phyloP scores from a whole-genome alignment of 768 basidiomycete species.

The Trametes cinnabarina region DNA sequence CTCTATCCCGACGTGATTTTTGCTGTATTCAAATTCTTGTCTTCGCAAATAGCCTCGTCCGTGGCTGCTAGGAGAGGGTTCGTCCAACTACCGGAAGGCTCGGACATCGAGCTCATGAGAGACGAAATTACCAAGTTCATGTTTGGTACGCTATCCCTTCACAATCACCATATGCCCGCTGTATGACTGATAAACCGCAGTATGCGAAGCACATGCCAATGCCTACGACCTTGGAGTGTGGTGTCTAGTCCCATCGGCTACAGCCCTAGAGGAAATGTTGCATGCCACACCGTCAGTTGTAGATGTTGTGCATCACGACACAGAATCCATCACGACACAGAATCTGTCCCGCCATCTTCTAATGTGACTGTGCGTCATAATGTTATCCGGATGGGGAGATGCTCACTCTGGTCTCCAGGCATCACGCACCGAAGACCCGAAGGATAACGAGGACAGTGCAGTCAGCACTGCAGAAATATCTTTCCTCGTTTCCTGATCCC shows the following conservation, averaged over 20 bases:
- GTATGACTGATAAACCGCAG: neutral
- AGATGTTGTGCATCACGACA: neutral
- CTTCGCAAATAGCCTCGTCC: neutral
- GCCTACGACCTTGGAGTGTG: neutral
- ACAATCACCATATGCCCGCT: neutral
- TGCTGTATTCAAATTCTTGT: too few species aligned
- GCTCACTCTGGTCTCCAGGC: too few species aligned
- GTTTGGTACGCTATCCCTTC: neutral
- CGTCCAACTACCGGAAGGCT: neutral
- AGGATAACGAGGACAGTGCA: too few species aligned
- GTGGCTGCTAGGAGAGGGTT: neutral
- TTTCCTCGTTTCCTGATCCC: too few species aligned
- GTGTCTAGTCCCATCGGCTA: neutral
- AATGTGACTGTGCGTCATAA: too few species aligned
- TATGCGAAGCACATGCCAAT: neutral
- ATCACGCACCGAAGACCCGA: too few species aligned
- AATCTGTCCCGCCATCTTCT: too few species aligned
- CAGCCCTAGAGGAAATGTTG: neutral
- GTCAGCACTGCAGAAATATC: too few species aligned
- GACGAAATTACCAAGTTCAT: neutral
- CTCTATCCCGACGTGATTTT: too few species aligned
- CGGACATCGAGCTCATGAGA: neutral
- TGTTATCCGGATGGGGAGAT: too few species aligned
- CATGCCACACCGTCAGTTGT: too few species aligned
- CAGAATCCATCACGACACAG: neutral